phyloP scores from a whole-genome alignment of 257 asterid genomes.

The Schizonepeta tenuifolia region DNA sequence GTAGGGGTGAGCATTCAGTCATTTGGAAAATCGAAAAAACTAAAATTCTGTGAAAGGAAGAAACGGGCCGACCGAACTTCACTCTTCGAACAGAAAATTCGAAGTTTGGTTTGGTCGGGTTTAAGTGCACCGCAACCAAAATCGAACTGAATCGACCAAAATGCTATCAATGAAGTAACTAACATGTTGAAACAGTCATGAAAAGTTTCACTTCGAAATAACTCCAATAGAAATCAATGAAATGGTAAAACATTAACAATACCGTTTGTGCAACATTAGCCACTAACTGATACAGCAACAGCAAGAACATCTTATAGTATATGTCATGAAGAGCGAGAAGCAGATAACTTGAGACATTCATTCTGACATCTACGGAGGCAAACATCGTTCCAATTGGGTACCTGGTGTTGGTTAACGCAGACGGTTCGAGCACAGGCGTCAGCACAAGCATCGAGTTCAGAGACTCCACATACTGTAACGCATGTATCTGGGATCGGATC shows the following conservation, averaged over 20 bases:
- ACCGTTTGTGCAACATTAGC: neutral
- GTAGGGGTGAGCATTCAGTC: too few species aligned
- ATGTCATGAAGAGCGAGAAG: constrained; percentile 49
- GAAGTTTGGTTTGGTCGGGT: too few species aligned
- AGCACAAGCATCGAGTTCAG: constrained; percentile 93
- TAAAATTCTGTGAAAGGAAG: too few species aligned
- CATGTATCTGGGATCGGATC: constrained; percentile 95
- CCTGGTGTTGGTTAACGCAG: constrained; percentile 93
- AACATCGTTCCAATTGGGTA: constrained; percentile 93
- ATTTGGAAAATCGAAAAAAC: too few species aligned
- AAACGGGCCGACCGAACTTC: too few species aligned
- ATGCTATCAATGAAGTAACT: neutral
- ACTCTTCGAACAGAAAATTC: too few species aligned
- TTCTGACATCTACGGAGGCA: constrained; percentile 94
- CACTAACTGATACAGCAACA: neutral
- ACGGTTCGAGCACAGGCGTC: constrained; percentile 97
- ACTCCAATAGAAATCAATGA: neutral
- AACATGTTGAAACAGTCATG: neutral
- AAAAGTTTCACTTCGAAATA: neutral
- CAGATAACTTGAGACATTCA: constrained; percentile 83
- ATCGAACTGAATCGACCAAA: neutral
- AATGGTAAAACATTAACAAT: neutral
- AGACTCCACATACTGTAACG: constrained; percentile 93
- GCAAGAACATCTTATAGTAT: neutral
- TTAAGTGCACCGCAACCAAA: too few species aligned